Conservation (phyloP, 2,329 filamentous ascomycete genomes). For the Colletotrichum orbiculare region DNA sequence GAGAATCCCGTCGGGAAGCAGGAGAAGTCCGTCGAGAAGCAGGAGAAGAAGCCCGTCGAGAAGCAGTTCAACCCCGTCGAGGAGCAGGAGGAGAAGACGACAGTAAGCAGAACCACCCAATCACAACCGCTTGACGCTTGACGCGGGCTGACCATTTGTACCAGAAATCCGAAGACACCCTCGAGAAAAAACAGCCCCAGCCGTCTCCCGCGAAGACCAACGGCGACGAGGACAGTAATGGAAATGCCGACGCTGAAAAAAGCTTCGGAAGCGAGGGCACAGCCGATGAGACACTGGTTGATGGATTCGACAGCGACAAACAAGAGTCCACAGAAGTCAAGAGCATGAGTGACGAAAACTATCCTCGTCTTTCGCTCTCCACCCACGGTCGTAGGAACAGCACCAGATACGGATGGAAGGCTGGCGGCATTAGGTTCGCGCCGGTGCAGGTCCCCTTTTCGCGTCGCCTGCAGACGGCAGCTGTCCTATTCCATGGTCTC, state of each 20-base stretch:
- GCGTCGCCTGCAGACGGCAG: slow-evolving; percentile 80
- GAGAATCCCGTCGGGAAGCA: no score
- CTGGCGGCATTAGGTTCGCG: slow-evolving; percentile 80
- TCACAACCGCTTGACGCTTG: not conserved
- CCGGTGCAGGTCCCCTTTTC: slow-evolving; percentile 79
- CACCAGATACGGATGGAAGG: slow-evolving; percentile 48
- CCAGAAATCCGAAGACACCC: slow-evolving; percentile 26
- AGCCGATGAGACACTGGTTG: slow-evolving; percentile 32
- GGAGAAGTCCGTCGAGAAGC: slow-evolving; percentile 8
- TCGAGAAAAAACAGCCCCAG: slow-evolving; percentile 17
- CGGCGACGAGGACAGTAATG: slow-evolving; percentile 23
- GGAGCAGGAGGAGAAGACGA: slow-evolving; percentile 1
- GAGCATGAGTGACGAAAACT: slow-evolving; percentile 29
- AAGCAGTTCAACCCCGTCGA: no score
- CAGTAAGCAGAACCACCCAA: slow-evolving; percentile 18
- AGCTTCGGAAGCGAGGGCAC: slow-evolving; percentile 35
- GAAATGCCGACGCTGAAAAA: slow-evolving; percentile 17
- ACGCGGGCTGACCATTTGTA: not conserved
- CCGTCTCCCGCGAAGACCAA: slow-evolving; percentile 14
- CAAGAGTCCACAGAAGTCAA: slow-evolving; percentile 25
- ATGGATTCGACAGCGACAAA: slow-evolving; percentile 27
- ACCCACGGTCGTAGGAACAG: slow-evolving; percentile 24
- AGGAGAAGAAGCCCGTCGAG: not conserved
- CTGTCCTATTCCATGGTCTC: slow-evolving; percentile 80
- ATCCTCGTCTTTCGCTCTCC: slow-evolving; percentile 32